phyloP scores from a whole-genome alignment of 2,329 filamentous ascomycete genomes.

The Fusarium phyllophilum region DNA sequence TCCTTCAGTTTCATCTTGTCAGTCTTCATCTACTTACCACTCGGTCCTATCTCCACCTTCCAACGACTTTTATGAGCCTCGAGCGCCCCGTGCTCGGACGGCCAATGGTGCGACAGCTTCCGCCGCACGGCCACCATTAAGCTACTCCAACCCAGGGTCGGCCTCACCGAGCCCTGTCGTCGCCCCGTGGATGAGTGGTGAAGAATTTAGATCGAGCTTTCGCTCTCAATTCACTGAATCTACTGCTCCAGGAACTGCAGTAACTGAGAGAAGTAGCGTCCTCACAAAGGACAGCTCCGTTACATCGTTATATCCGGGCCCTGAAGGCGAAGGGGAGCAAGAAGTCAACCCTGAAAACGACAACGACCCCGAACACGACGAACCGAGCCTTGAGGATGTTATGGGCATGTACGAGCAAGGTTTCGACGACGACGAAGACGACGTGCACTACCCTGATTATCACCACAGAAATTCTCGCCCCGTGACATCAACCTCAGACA shows the following conservation, averaged over 20 bases:
- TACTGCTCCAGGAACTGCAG: conserved; percentile 66
- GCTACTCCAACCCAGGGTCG: conserved; percentile 50
- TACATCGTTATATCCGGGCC: conserved; percentile 62
- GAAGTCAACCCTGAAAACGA: conserved; percentile 49
- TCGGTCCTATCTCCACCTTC: conserved; percentile 54
- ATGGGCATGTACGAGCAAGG: conserved; percentile 76
- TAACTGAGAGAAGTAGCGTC: conserved; percentile 87
- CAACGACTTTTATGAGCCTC: conserved; percentile 53
- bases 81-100: conserved; percentile 44
- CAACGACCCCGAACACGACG: conserved; percentile 57
- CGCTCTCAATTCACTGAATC: conserved; percentile 66
- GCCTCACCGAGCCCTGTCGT: conserved; percentile 49
- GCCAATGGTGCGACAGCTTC: conserved; percentile 38
- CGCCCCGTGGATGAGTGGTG: conserved; percentile 60
- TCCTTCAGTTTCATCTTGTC: conserved; percentile 59
- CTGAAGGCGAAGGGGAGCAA: conserved; percentile 38
- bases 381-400: conserved; percentile 72
- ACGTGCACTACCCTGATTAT: conserved; percentile 46
- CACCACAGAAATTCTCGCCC: conserved; percentile 40
- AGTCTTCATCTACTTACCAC: conserved; percentile 56
- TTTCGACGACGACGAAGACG: conserved; percentile 60
- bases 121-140: conserved; percentile 45
- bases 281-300: conserved; percentile 82
- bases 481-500: conserved; percentile 52
- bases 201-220: conserved; percentile 65